A percentile compares a stretch with the other conserved stretches of the same genome.
phyloP scores from a whole-genome alignment of 2,329 filamentous ascomycete genomes.

The Fusarium anguioides region DNA sequence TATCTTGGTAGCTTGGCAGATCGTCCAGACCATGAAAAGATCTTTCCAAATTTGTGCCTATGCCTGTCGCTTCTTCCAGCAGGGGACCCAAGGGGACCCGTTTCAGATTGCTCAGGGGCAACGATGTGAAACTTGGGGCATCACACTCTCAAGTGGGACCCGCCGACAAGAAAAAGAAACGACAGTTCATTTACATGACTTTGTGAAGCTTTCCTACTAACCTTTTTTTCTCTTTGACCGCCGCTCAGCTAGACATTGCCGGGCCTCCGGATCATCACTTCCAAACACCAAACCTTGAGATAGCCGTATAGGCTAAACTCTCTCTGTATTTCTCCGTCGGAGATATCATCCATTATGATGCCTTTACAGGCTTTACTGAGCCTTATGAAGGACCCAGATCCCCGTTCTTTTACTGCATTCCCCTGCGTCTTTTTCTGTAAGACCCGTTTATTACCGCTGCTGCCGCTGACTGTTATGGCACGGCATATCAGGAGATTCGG shows the following conservation, averaged over 20 bases:
- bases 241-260: neutral
- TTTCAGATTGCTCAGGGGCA: constrained; percentile 40
- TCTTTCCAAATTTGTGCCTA: constrained; percentile 17
- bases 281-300: constrained; percentile 18
- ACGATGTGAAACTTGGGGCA: constrained; percentile 35
- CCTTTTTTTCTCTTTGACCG: constrained; percentile 2
- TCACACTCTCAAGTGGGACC: constrained; percentile 21
- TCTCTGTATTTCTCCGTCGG: constrained; percentile 4
- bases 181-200: constrained; percentile 14
- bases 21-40: constrained; percentile 15
- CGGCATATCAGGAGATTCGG: constrained; percentile 25
- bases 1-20: neutral
- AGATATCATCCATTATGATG: neutral
- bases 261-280: constrained; percentile 16
- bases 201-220: neutral
- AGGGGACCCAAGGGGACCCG: constrained; percentile 9
- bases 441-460: constrained; percentile 26
- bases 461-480: constrained; percentile 22
- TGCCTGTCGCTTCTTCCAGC: constrained; percentile 17
- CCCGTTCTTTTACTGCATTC: neutral
- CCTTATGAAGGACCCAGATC: constrained; percentile 32
- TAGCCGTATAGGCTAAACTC: constrained; percentile 7
- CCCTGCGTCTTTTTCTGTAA: constrained; percentile 14
- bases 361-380: constrained; percentile 6
- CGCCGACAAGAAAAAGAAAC: constrained; percentile 23